Conservation (phyloP, 257 asterid species). For the Solanum lycopersicoides region DNA sequence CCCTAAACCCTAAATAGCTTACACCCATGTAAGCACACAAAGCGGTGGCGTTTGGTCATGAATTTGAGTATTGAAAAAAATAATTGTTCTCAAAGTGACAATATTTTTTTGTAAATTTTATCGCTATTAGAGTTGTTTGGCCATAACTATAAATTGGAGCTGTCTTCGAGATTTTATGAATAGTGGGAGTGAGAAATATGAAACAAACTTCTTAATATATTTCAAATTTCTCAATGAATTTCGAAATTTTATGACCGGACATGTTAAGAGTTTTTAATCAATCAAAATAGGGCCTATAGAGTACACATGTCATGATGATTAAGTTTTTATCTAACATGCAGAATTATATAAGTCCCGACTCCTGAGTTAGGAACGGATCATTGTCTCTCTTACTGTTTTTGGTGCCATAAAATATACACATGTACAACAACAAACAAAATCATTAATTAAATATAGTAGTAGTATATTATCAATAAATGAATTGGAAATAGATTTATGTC, state of each 20-base stretch:
- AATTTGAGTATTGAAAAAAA: not conserved
- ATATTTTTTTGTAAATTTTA: not conserved
- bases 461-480: no score
- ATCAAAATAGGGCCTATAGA: not conserved
- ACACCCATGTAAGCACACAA: not conserved
- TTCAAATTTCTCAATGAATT: no score
- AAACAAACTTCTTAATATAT: no score
- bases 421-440: no score
- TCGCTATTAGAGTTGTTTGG: not conserved
- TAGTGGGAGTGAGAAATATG: not conserved
- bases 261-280: not conserved
- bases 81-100: not conserved
- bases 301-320: not conserved
- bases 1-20: no score
- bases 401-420: not conserved
- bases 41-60: not conserved
- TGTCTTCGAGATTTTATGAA: no score
- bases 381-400: no score
- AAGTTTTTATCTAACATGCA: not conserved
- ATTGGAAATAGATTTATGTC: no score
- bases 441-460: no score
- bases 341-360: not conserved
- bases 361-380: not conserved
- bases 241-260: not conserved
- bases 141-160: no score